These are phyloP conservation scores for Diaporthe batatas DNA, from an alignment of 2,329 filamentous ascomycete species.

Conservation along the genomic window DNA sequence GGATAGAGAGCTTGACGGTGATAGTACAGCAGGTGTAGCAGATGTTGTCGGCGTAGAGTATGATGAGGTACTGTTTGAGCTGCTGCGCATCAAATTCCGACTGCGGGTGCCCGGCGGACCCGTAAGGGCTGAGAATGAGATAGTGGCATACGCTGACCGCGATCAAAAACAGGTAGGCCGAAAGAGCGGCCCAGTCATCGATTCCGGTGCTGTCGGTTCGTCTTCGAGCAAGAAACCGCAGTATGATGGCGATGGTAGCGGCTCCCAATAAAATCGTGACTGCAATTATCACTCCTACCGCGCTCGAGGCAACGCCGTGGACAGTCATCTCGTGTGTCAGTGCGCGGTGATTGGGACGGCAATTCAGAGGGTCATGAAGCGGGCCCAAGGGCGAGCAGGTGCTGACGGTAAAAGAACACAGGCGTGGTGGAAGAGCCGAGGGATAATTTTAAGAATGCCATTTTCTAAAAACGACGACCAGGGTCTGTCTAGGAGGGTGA, in stretches of 20 bases:
- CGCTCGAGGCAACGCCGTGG: neutral
- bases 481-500: too few species aligned
- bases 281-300: neutral
- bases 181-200: neutral
- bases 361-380: too few species aligned
- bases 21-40: slow-evolving; percentile 5
- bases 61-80: neutral
- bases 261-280: neutral
- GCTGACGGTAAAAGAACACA: too few species aligned
- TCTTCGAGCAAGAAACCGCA: neutral
- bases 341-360: too few species aligned
- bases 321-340: neutral
- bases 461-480: too few species aligned
- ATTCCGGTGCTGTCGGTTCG: neutral
- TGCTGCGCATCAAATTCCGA: neutral
- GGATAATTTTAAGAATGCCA: too few species aligned
- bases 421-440: too few species aligned
- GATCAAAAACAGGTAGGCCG: neutral
- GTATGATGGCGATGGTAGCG: neutral
- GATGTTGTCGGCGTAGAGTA: slow-evolving; percentile 2
- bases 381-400: too few species aligned
- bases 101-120: neutral
- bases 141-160: neutral
- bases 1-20: slow-evolving; percentile 12
- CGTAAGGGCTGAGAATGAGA: neutral